A percentile compares a stretch with the other conserved stretches of the same genome.
phyloP scores from a whole-genome alignment of 2,329 filamentous ascomycete species.

The Escovopsis sp. region DNA sequence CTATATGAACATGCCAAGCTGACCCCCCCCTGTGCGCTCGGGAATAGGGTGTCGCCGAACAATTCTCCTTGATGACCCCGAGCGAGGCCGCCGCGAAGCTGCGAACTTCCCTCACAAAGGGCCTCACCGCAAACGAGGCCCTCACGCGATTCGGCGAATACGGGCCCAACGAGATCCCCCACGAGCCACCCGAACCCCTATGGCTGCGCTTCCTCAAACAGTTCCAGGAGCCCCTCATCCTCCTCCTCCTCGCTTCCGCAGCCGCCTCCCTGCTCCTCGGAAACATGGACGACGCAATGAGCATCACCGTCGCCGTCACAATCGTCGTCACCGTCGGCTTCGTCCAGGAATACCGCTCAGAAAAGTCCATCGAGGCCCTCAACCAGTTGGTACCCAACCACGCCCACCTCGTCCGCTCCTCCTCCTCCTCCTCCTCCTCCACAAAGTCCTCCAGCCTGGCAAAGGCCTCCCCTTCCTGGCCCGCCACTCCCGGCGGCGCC shows the following conservation, averaged over 20 bases:
- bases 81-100: slow-evolving; percentile 65
- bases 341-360: slow-evolving; percentile 91
- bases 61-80: slow-evolving; percentile 54
- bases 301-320: slow-evolving; percentile 88
- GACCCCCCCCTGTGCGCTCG: slow-evolving; percentile 6
- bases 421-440: slow-evolving; percentile 23
- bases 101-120: slow-evolving; percentile 68
- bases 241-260: slow-evolving; percentile 81
- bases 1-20: too few relatives aligned
- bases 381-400: slow-evolving; percentile 90
- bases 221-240: slow-evolving; percentile 88
- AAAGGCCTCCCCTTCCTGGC: slow-evolving; percentile 32
- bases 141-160: slow-evolving; percentile 63
- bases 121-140: slow-evolving; percentile 69
- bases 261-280: slow-evolving; percentile 79
- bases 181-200: slow-evolving; percentile 82
- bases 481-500: slow-evolving; percentile 25
- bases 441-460: slow-evolving; percentile 9
- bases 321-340: slow-evolving; percentile 96
- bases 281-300: slow-evolving; percentile 88
- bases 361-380: slow-evolving; percentile 91
- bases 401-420: slow-evolving; percentile 75
- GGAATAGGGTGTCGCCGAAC: slow-evolving; percentile 38
- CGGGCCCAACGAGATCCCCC: slow-evolving; percentile 87
- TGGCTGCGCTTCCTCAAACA: slow-evolving; percentile 94